Conservation (phyloP, 2,329 filamentous ascomycete genomes). For the Botryotinia calthae region DNA sequence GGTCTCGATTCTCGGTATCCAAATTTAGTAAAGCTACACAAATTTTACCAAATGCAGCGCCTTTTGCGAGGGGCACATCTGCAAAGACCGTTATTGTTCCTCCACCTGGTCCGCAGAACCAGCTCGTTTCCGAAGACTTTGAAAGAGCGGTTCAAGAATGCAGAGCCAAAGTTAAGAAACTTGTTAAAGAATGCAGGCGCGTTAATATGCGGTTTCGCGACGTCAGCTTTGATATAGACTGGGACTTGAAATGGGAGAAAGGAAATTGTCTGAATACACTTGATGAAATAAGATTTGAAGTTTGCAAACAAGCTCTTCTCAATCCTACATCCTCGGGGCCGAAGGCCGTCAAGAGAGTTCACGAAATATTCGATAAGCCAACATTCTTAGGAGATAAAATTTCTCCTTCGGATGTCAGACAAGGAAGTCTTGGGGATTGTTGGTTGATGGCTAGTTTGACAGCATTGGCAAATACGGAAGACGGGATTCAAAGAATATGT, state of each 20-base stretch:
- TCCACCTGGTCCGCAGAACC: slow-evolving; percentile 52
- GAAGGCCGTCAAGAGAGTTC: slow-evolving; percentile 73
- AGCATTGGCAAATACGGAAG: slow-evolving; percentile 70
- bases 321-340: slow-evolving; percentile 55
- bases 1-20: slow-evolving; percentile 58
- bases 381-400: slow-evolving; percentile 77
- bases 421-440: slow-evolving; percentile 77
- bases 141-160: slow-evolving; percentile 70
- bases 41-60: slow-evolving; percentile 62
- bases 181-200: slow-evolving; percentile 63
- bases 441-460: slow-evolving; percentile 82
- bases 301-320: slow-evolving; percentile 46
- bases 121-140: slow-evolving; percentile 61
- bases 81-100: slow-evolving; percentile 20
- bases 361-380: slow-evolving; percentile 74
- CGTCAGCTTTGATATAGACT: slow-evolving; percentile 67
- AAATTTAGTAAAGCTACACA: slow-evolving; percentile 64
- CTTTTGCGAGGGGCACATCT: slow-evolving; percentile 13
- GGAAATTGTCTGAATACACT: slow-evolving; percentile 39
- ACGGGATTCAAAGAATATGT: slow-evolving; percentile 69
- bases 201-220: slow-evolving; percentile 84
- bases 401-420: slow-evolving; percentile 73
- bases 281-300: slow-evolving; percentile 47
- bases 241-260: slow-evolving; percentile 52
- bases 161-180: slow-evolving; percentile 59